phyloP scores from a whole-genome alignment of 2,329 filamentous ascomycete species.

The Xylariaceae sp. region DNA sequence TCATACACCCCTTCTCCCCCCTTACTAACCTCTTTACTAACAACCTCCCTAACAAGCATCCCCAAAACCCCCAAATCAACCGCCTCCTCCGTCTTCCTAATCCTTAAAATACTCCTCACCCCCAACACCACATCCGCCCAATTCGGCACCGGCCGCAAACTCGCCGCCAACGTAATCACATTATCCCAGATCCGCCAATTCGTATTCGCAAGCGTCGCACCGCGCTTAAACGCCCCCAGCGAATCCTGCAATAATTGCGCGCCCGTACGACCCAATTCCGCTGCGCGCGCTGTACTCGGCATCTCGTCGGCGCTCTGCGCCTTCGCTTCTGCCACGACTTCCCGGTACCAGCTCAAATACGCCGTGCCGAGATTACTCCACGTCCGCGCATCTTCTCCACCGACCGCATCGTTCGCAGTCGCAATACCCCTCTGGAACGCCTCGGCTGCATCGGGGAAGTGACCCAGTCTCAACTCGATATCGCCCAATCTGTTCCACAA shows the following conservation, averaged over 20 bases:
- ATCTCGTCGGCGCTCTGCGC: slow-evolving; percentile 18
- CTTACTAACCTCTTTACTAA: slow-evolving; percentile 37
- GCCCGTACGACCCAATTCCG: slow-evolving; percentile 44
- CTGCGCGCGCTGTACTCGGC: slow-evolving; percentile 32
- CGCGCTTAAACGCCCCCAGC: slow-evolving; percentile 79
- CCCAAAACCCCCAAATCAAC: slow-evolving; percentile 70
- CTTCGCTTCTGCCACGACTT: slow-evolving; percentile 41
- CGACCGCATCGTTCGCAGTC: slow-evolving; percentile 51
- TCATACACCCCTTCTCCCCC: slow-evolving; percentile 35
- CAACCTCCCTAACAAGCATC: slow-evolving; percentile 65
- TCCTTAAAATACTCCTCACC: slow-evolving; percentile 66
- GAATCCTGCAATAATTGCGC: slow-evolving; percentile 63
- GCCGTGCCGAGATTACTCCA: slow-evolving; percentile 94
- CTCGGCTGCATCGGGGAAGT: slow-evolving; percentile 73
- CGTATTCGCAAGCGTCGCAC: slow-evolving; percentile 74
- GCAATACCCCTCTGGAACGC: slow-evolving; percentile 80
- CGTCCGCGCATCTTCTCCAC: slow-evolving; percentile 83
- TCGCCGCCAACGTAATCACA: slow-evolving; percentile 78
- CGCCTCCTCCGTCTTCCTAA: slow-evolving; percentile 72
- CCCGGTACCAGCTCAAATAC: slow-evolving; percentile 63
- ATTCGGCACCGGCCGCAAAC: slow-evolving; percentile 63
- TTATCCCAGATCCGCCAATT: slow-evolving; percentile 97
- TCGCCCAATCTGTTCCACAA: slow-evolving; percentile 91
- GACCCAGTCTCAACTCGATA: slow-evolving; percentile 70
- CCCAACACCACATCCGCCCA: slow-evolving; percentile 72